Evolutionary conservation across 2,329 filamentous ascomycete genomes (phyloP), one percentile per base, ranked within the genome.

Genomic region (Paraphaeosphaeria sporulosa): DNA sequence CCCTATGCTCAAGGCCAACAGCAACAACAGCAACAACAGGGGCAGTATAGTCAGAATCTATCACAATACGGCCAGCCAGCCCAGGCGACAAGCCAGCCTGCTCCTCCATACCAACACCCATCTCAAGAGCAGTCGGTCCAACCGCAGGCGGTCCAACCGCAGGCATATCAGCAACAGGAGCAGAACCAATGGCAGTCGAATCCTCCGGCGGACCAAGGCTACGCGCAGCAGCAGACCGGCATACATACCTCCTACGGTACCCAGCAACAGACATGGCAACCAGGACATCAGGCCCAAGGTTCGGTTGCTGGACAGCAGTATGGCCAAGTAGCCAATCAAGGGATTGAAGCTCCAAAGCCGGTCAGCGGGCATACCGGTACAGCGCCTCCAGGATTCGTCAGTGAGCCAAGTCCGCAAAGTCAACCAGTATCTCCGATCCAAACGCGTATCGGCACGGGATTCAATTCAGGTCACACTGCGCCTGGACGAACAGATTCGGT

Each of bases 391-490:
- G 64, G 64, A 25, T 71, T 75, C 43, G 64, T 71, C 42, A 64
- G 63, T 49, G 62, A 75, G 25, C 51, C 68, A 19, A 75, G 67
- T 52, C 70, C 71, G 12, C 67, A 70, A 42, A 74, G 70, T 40
- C 71, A 74, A 17, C 69, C 73, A 17, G 73, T 77, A 23, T 78
- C 76, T 50, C 76, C 75, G 4, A 57, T 77, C 23, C 66, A 66
- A 3, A 67, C 69, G 44, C 66, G 71, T 3, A 65, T 73, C 9
- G 73, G 68, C 42, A 66, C 72, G 50, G 71, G 65, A 46, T 72
- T 71, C 34, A 55, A 53, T 23, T 63, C 68, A 23, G 65, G 58
- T 1, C 64, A 70, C 13, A 32, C 48, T 15, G 59, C 62, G 12
- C 55, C 65, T 36, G 69, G 67, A n/a, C 68, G 74, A 27, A 70